Evolutionary conservation across 2,329 filamentous ascomycete species (phyloP).

Genomic region (Colletotrichum lindemuthianum): DNA sequence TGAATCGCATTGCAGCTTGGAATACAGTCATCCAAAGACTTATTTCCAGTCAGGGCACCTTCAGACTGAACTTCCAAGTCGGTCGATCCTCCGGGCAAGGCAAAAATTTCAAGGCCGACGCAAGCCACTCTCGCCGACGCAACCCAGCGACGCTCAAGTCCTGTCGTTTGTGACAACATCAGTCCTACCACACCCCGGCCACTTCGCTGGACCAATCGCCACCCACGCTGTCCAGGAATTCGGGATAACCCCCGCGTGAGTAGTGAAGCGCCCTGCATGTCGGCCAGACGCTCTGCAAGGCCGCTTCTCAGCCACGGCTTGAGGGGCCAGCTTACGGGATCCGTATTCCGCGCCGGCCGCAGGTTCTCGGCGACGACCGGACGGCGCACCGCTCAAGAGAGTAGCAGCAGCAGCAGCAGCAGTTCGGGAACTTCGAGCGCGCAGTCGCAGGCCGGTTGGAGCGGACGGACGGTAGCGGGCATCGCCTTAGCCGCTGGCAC

Average conservation of each 20-base stretch:
- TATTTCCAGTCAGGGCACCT: too few species aligned
- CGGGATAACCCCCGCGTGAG: conserved; percentile 12
- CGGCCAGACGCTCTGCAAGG: conserved; percentile 41
- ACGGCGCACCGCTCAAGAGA: conserved; percentile 30
- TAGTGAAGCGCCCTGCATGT: conserved; percentile 41
- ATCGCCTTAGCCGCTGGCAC: conserved; percentile 52
- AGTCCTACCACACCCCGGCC: background rate
- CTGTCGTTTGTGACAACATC: conserved; percentile 20
- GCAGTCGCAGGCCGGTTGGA: conserved; percentile 40
- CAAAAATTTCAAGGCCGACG: conserved; percentile 29
- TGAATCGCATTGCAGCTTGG: too few species aligned
- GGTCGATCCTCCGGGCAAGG: background rate
- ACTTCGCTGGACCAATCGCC: conserved; percentile 24
- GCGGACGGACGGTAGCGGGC: conserved; percentile 47
- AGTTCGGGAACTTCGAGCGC: conserved; percentile 5
- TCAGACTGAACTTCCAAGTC: background rate
- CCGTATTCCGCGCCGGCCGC: conserved; percentile 32
- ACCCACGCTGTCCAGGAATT: background rate
- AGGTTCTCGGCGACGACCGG: conserved; percentile 38
- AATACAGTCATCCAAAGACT: too few species aligned
- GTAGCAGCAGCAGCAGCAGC: background rate
- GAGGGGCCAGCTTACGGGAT: conserved; percentile 24
- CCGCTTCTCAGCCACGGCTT: conserved; percentile 40
- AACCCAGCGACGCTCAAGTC: conserved; percentile 23
- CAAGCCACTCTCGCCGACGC: conserved; percentile 30